Evolutionary conservation across 2,329 filamentous ascomycete genomes (phyloP).

Genomic region (Biscogniauxia marginata): DNA sequence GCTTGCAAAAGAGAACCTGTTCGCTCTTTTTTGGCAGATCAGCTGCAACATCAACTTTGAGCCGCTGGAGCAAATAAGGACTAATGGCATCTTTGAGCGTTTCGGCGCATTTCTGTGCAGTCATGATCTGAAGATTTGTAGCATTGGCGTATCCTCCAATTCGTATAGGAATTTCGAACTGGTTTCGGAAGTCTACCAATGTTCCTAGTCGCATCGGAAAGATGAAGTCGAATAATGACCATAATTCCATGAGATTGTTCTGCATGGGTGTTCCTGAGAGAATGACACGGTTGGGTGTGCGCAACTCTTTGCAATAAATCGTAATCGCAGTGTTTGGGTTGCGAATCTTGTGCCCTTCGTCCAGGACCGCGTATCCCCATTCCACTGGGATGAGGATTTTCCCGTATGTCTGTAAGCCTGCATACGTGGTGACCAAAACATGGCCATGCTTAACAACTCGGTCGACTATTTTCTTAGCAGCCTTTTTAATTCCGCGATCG

Average conservation of each 20-base stretch:
- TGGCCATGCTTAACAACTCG: constrained; percentile 82
- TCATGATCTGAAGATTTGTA: constrained; percentile 90
- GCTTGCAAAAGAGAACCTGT: constrained; percentile 91
- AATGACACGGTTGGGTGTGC: constrained; percentile 87
- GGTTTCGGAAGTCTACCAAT: constrained; percentile 81
- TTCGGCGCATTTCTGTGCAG: constrained; percentile 89
- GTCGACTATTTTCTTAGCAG: constrained; percentile 78
- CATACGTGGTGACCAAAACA: constrained; percentile 92
- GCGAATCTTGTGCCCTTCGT: constrained; percentile 97
- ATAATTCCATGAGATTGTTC: constrained; percentile 24
- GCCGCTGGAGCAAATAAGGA: constrained; percentile 85
- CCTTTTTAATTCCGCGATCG: constrained; percentile 56
- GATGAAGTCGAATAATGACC: constrained; percentile 83
- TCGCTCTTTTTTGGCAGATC: constrained; percentile 95
- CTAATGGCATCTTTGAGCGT: constrained; percentile 92
- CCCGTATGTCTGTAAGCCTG: constrained; percentile 89
- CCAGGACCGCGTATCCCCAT: constrained; percentile 92
- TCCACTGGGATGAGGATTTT: constrained; percentile 77
- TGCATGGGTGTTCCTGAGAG: constrained; percentile 79
- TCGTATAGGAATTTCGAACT: constrained; percentile 92
- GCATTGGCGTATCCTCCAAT: constrained; percentile 94
- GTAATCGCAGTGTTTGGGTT: constrained; percentile 96
- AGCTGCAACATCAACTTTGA: constrained; percentile 90
- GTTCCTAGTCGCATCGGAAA: constrained; percentile 95
- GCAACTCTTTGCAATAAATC: constrained; percentile 89